Conservation (phyloP, 2,329 filamentous ascomycete species). For the Periconia sp. region DNA sequence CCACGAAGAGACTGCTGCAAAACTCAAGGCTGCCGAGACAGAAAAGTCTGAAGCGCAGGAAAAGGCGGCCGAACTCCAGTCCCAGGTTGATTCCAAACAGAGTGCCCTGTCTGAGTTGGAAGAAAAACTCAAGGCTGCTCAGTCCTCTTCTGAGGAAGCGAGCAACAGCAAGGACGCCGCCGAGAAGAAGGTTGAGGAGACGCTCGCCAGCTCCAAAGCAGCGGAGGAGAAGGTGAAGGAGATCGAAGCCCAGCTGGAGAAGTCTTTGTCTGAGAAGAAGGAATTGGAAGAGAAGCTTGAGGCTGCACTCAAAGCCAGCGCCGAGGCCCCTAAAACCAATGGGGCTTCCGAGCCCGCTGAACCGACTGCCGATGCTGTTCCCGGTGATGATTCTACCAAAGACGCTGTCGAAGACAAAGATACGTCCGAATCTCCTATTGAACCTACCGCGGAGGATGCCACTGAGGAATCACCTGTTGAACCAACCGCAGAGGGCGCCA, state of each 20-base stretch:
- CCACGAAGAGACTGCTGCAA: slow-evolving; percentile 16
- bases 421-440: too few species aligned
- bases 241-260: slow-evolving; percentile 1
- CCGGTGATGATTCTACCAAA: not conserved
- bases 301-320: slow-evolving; percentile 7
- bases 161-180: not conserved
- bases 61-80: slow-evolving; percentile 19
- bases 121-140: not conserved
- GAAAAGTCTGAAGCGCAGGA: slow-evolving; percentile 12
- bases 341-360: slow-evolving; percentile 1
- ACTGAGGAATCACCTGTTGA: not conserved
- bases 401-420: not conserved
- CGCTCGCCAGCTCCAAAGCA: not conserved
- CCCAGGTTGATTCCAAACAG: slow-evolving; percentile 4
- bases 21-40: slow-evolving; percentile 12
- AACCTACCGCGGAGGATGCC: not conserved
- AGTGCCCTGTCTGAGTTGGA: slow-evolving; percentile 7
- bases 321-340: slow-evolving; percentile 8
- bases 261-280: slow-evolving; percentile 5
- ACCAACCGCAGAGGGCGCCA: not conserved
- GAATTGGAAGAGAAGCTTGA: slow-evolving; percentile 13
- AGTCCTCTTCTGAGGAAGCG: slow-evolving; percentile 4
- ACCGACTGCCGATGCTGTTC: not conserved
- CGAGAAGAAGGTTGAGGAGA: slow-evolving; percentile 4
- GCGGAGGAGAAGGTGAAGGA: slow-evolving; percentile 7